Percentiles rank a stretch among this genome's conserved stretches.
Conservation (phyloP, 169 alveolate genomes). For the Plasmodium malariae region DNA sequence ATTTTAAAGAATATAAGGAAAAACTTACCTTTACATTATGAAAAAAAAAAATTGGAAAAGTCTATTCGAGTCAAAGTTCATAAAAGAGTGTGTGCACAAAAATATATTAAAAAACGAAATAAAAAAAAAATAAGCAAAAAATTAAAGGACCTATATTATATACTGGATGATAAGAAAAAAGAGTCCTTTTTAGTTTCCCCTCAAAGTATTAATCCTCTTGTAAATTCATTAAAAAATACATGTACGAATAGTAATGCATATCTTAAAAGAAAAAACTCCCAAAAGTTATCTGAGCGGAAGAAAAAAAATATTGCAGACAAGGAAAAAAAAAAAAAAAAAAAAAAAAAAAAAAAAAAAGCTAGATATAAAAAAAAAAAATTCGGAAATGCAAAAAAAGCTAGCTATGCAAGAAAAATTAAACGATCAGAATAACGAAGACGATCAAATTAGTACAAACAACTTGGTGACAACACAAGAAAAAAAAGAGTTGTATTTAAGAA, state of each 20-base stretch:
- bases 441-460: background rate
- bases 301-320: conserved; percentile 1
- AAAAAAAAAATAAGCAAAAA: background rate
- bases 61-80: background rate
- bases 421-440: background rate
- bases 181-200: background rate
- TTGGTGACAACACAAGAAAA: background rate
- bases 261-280: background rate
- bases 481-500: background rate
- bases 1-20: background rate
- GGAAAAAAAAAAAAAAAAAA: background rate
- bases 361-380: background rate
- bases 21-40: background rate
- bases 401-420: background rate
- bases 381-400: background rate
- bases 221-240: background rate
- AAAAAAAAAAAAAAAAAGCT: background rate
- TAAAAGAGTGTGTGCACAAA: background rate
- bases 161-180: background rate
- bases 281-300: background rate
- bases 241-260: background rate
- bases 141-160: background rate
- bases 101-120: conserved; percentile 4
- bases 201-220: background rate
- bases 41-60: background rate